Base-by-base conservation (phyloP, 192 early-diverging fungal genomes). In the Piromyces finnis region DNA sequence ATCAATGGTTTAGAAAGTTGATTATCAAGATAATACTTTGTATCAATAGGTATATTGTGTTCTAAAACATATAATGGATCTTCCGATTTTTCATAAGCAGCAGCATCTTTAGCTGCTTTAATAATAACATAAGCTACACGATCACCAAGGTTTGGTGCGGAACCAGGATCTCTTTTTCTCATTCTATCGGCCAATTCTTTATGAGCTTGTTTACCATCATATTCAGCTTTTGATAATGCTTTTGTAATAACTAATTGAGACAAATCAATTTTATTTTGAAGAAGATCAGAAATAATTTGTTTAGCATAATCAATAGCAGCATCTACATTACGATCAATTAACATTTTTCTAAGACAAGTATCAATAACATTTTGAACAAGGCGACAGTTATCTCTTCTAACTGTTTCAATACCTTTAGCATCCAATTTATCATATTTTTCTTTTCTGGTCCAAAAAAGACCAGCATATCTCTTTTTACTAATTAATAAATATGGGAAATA, bases 61-160 rank as follows among this genome's bases (percentile, higher is more conserved):
- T 99, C 97, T 51, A 99, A 90, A n/a, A 98, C 97, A 83, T 92
- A 97, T 77, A 99, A 92, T 28, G 97, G 97, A 83, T 99, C 97
- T 84, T 99, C 97, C 2, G 97, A 95, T 82, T 97, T 96, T 80
- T 99, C 97, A 82, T 98, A 98, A 13, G 96, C 94, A 37, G 94
- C 92, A 15, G 95, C 91, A 79, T 91, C 91, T 80, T 93, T 96
- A 29, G 90, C 85, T 0, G 92, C 96, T 80, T 94, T 95, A 85
- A 96, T 89, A 81, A 99, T 95, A 1, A 99, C 96, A 84, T 97
- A 99, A 1, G 95, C 94, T 27, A 99, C 96, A 83, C 97, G 94
- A 82, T 99, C 97, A 30, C 97, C 97, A 29, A 99, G 84, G 77
- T 92, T 89, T 59, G 97, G 97, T 0, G 97, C 97, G 36, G 97